These are phyloP conservation scores for Fragilaria crotonensis DNA, from an alignment of 108 stramenopile genomes.

Conservation along the genomic window DNA sequence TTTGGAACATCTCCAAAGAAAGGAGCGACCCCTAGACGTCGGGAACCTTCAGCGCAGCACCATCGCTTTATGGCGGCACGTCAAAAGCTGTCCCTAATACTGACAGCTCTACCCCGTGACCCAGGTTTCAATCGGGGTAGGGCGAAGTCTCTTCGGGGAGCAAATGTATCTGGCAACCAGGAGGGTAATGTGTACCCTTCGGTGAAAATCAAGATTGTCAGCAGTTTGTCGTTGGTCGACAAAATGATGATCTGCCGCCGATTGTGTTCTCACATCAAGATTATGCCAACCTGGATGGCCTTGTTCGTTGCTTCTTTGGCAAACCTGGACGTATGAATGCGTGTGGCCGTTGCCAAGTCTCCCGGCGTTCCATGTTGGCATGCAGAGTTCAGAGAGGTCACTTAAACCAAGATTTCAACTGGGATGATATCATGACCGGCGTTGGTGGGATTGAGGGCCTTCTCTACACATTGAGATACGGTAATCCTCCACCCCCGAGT, in stretches of 20 bases:
- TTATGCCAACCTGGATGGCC: neutral
- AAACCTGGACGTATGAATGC: constrained; percentile 17
- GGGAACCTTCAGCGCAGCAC: neutral
- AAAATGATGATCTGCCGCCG: neutral
- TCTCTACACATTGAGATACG: constrained; percentile 11
- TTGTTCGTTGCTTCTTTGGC: constrained; percentile 17
- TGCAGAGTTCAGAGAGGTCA: constrained; percentile 36
- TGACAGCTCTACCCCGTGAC: neutral
- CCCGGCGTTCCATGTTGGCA: constrained; percentile 8
- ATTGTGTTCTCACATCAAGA: neutral
- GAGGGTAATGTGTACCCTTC: too few species aligned
- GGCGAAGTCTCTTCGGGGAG: neutral
- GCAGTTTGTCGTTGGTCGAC: neutral
- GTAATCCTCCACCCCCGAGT: neutral
- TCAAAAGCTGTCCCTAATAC: neutral
- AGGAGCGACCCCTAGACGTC: neutral
- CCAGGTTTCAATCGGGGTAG: neutral
- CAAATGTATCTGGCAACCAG: neutral
- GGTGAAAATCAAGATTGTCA: neutral
- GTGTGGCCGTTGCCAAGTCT: constrained; percentile 33
- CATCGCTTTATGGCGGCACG: neutral
- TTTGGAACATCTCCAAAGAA: constrained; percentile 4
- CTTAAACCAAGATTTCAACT: constrained; percentile 43
- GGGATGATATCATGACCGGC: constrained; percentile 15
- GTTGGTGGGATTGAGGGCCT: constrained; percentile 32